These are phyloP conservation scores for Smittium culicis DNA, from an alignment of 371 early-diverging fungal species.

Conservation along the genomic window DNA sequence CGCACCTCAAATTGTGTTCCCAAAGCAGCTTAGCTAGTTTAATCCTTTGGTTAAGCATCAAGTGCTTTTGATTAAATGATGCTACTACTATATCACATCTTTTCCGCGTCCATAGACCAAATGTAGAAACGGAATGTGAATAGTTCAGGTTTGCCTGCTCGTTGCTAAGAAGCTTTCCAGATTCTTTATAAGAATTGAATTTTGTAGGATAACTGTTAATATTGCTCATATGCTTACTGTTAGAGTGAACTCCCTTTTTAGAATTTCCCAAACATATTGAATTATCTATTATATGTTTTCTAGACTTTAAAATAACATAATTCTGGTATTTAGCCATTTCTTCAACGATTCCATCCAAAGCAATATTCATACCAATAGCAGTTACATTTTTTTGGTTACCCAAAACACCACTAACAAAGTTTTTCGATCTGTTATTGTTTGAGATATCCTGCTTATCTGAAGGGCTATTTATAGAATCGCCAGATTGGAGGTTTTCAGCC, in stretches of 20 bases:
- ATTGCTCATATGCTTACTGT: background rate
- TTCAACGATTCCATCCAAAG: slow-evolving; percentile 54
- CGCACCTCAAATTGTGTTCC: slow-evolving; percentile 54
- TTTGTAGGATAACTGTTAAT: no score
- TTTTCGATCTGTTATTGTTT: background rate
- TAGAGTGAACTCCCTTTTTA: background rate
- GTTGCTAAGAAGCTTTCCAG: background rate
- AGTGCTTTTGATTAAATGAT: slow-evolving; percentile 48
- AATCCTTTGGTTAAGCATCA: slow-evolving; percentile 49
- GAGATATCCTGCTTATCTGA: background rate
- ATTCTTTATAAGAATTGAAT: background rate
- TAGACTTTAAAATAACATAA: slow-evolving; percentile 28
- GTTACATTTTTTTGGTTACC: slow-evolving; percentile 38
- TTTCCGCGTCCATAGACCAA: slow-evolving; percentile 41
- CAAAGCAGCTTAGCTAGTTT: slow-evolving; percentile 58
- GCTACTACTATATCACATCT: slow-evolving; percentile 65
- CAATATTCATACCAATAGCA: slow-evolving; percentile 65
- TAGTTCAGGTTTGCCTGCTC: background rate
- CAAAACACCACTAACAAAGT: slow-evolving; percentile 22
- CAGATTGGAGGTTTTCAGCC: background rate
- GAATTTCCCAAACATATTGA: background rate
- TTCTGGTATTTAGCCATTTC: slow-evolving; percentile 56
- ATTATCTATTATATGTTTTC: slow-evolving; percentile 10
- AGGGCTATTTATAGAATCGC: background rate
- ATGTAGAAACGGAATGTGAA: slow-evolving; percentile 25